A percentile compares a stretch with the other conserved stretches of the same genome.
Evolutionary conservation across 768 basidiomycete genomes (phyloP).

Genomic region (Naematelia encephala): DNA sequence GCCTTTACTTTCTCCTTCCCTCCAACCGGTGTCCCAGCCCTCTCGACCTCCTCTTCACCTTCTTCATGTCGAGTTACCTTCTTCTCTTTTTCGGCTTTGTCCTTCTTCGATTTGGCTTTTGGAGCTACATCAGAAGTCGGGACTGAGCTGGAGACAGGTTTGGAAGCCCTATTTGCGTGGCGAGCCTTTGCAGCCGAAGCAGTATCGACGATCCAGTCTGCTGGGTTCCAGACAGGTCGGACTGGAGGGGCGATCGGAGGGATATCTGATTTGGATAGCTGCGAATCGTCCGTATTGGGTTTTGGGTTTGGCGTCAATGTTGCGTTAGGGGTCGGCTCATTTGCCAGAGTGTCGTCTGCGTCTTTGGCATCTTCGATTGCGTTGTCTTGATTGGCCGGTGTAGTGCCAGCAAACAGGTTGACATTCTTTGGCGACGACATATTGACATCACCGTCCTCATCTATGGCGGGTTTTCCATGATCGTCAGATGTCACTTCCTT

Average conservation of each 20-base stretch:
- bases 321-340: background rate
- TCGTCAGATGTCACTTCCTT: background rate
- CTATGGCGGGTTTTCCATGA: background rate
- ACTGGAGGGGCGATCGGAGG: background rate
- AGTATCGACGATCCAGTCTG: background rate
- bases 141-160: background rate
- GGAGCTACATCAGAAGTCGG: background rate
- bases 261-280: too few relatives aligned
- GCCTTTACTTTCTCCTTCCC: conserved; percentile 3
- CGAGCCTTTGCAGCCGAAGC: background rate
- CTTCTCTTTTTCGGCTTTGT: conserved; percentile 9
- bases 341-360: background rate
- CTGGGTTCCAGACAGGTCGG: background rate
- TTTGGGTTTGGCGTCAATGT: background rate
- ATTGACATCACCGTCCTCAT: background rate
- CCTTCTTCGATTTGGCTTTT: background rate
- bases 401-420: background rate
- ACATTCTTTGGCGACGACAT: background rate
- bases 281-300: too few relatives aligned
- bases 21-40: background rate
- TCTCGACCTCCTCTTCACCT: background rate
- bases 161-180: background rate
- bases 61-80: background rate
- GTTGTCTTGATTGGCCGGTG: background rate
- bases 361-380: background rate